Base-by-base conservation (phyloP, 2,329 filamentous ascomycete genomes). In the Arthrobotrys pseudoclavata region DNA sequence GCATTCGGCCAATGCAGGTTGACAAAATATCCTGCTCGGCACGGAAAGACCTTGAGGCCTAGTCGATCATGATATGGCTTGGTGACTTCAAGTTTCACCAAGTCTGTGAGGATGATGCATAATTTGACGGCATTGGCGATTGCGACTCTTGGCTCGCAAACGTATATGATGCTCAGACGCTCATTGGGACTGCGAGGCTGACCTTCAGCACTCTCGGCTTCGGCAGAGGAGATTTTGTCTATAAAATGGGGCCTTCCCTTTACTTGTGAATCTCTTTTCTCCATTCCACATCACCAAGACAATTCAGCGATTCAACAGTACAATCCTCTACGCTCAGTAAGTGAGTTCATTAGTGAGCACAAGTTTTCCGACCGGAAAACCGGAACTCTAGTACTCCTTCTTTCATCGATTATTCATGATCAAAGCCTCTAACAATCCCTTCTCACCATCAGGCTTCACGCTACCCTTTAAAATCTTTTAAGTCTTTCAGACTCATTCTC, bases 1-100 rank as follows among this genome's bases (percentile, higher is more conserved):
- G 4, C 13, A 31, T 42, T 42, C 18, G 55, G 31, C 55, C 55
- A 34, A 42, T 60, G 55, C 55, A 60, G 55, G 55, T 34, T 60
- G 55, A 60, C 55, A 42, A 18, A 2, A 42, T 22, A 42, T 10
- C 47, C 20, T 24, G 12, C 34, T 9, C 12, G 20, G 3, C 4
- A 42, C 12, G 55, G 20, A 22, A 26, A 1, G 31, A 3, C 4
- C 10, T 40, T n/a, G 24, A 24, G 20, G 13, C 15, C 5, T 20
- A 10, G 20, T 9, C 20, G 18, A 7, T 26, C 55, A 24, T 24
- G 55, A 18, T 12, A 26, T 37, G 29, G 6, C 15, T n/a, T 55
- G 47, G 10, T 9, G 12, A 18, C 20, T 24, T 50, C 47, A 53
- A 18, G 24, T 4, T 31, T 31, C 15, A 31, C 7, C 52, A 13